phyloP scores from a whole-genome alignment of 768 basidiomycete species.

The Favolaschia claudopus region DNA sequence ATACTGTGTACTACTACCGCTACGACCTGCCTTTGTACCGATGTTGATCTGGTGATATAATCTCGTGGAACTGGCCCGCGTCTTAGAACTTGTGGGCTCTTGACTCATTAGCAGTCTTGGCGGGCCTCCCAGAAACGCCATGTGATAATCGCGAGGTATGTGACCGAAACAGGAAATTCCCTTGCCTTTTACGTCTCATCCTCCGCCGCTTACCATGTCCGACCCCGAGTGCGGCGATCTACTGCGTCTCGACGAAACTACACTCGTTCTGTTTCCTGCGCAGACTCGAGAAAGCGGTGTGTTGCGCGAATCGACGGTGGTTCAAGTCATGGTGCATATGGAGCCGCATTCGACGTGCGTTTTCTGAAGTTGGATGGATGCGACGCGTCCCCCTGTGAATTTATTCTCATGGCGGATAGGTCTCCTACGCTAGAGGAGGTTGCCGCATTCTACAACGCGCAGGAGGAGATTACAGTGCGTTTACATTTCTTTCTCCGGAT shows the following conservation, averaged over 20 bases:
- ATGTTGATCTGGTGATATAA: no score
- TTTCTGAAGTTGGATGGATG: background rate
- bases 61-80: no score
- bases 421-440: conserved; percentile 18
- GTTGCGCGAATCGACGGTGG: conserved; percentile 7
- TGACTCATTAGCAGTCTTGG: no score
- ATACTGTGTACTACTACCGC: conserved; percentile 7
- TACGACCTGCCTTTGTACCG: background rate
- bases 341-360: conserved; percentile 9
- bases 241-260: conserved; percentile 14
- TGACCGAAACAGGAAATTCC: background rate
- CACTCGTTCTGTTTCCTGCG: conserved; percentile 20
- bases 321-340: conserved; percentile 24
- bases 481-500: background rate
- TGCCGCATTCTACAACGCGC: conserved; percentile 16
- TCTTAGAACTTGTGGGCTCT: no score
- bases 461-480: conserved; percentile 24
- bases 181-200: conserved; percentile 9
- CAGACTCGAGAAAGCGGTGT: background rate
- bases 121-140: no score
- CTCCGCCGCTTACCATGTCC: no score
- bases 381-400: background rate
- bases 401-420: background rate
- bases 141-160: no score
- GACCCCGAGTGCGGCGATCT: background rate